Percentiles rank a stretch among this genome's conserved stretches.
Conservation (phyloP, 2,329 filamentous ascomycete genomes). For the Magnaporthiopsis rhizophila region DNA sequence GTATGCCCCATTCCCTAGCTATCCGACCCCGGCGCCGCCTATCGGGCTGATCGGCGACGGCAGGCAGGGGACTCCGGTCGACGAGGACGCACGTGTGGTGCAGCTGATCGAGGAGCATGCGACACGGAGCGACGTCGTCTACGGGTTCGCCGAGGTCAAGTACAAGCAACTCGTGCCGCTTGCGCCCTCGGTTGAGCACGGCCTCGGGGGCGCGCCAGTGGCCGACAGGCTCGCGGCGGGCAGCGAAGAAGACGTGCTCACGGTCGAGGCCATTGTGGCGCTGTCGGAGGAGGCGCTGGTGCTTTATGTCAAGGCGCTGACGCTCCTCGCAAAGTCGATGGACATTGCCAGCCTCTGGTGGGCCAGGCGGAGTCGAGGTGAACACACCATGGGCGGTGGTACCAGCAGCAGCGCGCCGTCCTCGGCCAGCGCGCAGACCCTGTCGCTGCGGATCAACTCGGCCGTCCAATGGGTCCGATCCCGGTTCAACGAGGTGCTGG, state of each 20-base stretch:
- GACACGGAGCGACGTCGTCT: constrained; percentile 90
- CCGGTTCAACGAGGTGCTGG: constrained; percentile 93
- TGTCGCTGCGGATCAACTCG: constrained; percentile 71
- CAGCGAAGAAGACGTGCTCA: constrained; percentile 70
- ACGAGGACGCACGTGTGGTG: constrained; percentile 74
- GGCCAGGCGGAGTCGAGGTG: constrained; percentile 66
- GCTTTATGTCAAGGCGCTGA: constrained; percentile 89
- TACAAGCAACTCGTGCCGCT: constrained; percentile 93
- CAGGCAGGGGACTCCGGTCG: constrained; percentile 51
- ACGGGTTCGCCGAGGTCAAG: constrained; percentile 96
- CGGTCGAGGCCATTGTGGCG: constrained; percentile 74
- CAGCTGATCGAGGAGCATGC: constrained; percentile 86
- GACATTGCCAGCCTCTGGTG: constrained; percentile 93
- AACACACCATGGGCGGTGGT: constrained; percentile 37
- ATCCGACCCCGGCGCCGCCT: constrained; percentile 59
- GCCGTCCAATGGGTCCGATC: constrained; percentile 92
- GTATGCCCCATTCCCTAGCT: constrained; percentile 77
- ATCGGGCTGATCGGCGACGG: constrained; percentile 60
- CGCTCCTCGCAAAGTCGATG: constrained; percentile 87
- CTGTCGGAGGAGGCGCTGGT: constrained; percentile 93
- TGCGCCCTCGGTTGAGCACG: constrained; percentile 68
- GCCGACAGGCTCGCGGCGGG: constrained; percentile 39
- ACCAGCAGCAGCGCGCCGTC: not conserved
- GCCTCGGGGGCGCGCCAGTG: constrained; percentile 51
- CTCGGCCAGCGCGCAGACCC: constrained; percentile 33